Evolutionary conservation across 73 alveolate genomes (phyloP), one percentile per base, ranked within the genome.

Genomic region (Breviolum minutum): DNA sequence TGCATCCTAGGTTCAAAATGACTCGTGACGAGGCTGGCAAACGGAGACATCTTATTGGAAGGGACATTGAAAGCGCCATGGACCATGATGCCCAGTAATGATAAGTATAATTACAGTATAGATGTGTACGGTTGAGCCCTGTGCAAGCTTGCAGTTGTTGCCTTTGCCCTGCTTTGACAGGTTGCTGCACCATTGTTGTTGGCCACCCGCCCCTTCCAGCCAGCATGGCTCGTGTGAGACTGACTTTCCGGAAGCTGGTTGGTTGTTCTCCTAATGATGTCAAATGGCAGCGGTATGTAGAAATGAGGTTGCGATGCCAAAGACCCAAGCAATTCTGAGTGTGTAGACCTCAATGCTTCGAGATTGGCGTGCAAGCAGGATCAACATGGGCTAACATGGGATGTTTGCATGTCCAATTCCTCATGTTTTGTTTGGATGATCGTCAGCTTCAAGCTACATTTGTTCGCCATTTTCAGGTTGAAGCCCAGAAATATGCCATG

Each of bases 141-240:
- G 54, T 40, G 54, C 54, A 40, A 40, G 54, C 54, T 40, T 40
- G 54, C 54, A 40, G 54, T 40, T 40, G 54, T 40, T 40, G 54
- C 54, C 54, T 40, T 40, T 40, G 54, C 54, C 54, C 3, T 40
- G 54, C 66, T 27, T 40, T 30, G 84, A 6, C 84, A 68, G 87
- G 87, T 71, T 66, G 96, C 96, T 24, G 81, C 86, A 2, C 96
- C 96, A 40, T 89, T 89, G 96, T n/a, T 89, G 86, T 69, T 89
- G 96, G 86, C 96, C 68, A 68, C 96, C 54, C 96, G 96, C 19
- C 96, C 96, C 13, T 89, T 89, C 86, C 96, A 89, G 68, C 96
- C 96, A 7, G 96, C 96, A 22, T 89, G 96, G 96, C 86, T 89
- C 60, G 96, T 48, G 20, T 20, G 16, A n/a, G 48, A 10, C 87